These are phyloP conservation scores for Albifimbria verrucaria DNA, from an alignment of 2,329 filamentous ascomycete genomes.

Conservation along the genomic window DNA sequence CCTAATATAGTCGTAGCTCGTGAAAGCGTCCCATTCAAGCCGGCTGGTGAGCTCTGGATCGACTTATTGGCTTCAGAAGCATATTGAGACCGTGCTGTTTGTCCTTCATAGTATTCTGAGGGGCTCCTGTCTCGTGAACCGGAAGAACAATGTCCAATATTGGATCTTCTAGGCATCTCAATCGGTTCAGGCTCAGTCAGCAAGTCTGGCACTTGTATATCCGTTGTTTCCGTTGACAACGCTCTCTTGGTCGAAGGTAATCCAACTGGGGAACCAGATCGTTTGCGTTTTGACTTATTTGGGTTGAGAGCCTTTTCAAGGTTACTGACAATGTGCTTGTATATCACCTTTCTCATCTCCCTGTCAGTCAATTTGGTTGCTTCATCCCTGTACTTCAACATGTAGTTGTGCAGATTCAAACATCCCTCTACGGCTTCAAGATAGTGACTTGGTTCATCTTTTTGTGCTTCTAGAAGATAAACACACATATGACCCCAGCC, in stretches of 20 bases:
- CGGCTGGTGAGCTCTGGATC: too few species aligned
- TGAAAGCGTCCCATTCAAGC: too few species aligned
- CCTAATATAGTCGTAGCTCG: too few species aligned
- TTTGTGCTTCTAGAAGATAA: conserved; percentile 2
- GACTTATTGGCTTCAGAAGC: too few species aligned
- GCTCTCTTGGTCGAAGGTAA: neutral
- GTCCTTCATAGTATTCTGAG: too few species aligned
- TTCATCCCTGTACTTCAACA: neutral
- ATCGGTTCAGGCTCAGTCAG: too few species aligned
- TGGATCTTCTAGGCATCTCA: too few species aligned
- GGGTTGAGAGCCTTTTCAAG: conserved; percentile 7
- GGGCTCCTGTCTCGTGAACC: too few species aligned
- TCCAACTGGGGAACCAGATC: neutral
- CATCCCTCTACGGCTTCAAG: conserved; percentile 7
- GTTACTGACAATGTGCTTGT: conserved; percentile 6
- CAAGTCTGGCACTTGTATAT: too few species aligned
- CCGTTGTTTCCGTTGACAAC: neutral
- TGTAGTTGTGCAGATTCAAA: conserved; percentile 4
- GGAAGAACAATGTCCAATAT: too few species aligned
- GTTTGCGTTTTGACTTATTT: conserved; percentile 3
- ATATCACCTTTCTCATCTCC: conserved; percentile 4
- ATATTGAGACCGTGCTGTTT: too few species aligned
- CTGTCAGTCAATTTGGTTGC: neutral
- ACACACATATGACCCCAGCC: conserved; percentile 6
- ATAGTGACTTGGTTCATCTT: conserved; percentile 6